A percentile compares a stretch with the other conserved stretches of the same genome.
phyloP scores from a whole-genome alignment of 495 filamentous ascomycete species.

The Lasiosphaeriaceae sp. region DNA sequence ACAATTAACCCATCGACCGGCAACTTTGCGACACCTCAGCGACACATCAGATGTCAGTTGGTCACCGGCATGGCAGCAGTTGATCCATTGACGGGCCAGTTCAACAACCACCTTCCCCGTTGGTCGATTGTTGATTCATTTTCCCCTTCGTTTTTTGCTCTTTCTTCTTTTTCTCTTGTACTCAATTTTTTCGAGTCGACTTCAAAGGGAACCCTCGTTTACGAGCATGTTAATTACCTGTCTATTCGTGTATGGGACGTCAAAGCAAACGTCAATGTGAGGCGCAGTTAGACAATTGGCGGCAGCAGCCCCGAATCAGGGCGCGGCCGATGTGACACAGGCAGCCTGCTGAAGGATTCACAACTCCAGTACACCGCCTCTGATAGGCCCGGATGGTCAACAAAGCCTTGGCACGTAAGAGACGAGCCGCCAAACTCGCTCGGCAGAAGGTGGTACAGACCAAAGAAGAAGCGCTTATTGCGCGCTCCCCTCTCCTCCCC shows the following conservation, averaged over 20 bases:
- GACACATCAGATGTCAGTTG: no score
- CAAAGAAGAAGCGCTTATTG: neutral
- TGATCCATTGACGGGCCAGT: no score
- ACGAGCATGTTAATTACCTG: neutral
- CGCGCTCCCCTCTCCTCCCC: neutral
- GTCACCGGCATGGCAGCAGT: no score
- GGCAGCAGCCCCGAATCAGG: neutral
- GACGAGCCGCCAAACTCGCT: neutral
- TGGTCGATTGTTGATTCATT: neutral
- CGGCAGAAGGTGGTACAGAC: neutral
- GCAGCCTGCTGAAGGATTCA: neutral
- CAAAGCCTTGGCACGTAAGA: neutral
- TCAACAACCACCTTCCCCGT: neutral
- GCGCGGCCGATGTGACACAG: neutral
- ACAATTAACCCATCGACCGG: no score
- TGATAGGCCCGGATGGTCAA: neutral
- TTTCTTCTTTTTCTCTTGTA: conserved; percentile 10
- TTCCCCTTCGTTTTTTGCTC: neutral
- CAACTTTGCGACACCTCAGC: no score
- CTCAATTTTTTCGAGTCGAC: neutral
- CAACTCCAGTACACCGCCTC: neutral
- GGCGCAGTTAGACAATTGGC: neutral
- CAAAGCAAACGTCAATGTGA: neutral
- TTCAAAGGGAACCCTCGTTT: neutral
- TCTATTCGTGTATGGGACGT: neutral